These are phyloP conservation scores for Luvunga scandens DNA, from an alignment of 345 rosid species.

Conservation along the genomic window DNA sequence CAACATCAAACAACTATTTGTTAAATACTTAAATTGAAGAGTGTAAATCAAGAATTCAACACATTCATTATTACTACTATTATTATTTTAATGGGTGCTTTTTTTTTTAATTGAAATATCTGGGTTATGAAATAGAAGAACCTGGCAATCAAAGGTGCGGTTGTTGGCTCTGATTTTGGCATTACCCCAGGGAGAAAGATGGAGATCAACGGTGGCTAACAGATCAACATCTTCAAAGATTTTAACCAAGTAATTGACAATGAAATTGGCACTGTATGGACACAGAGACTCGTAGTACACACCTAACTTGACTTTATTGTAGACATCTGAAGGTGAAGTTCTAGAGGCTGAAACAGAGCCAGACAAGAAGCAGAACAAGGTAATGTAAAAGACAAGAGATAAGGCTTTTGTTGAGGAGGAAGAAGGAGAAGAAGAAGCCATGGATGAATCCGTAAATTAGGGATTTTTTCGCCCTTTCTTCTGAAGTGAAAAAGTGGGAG, in stretches of 20 bases:
- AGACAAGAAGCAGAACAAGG: slow-evolving; percentile 4
- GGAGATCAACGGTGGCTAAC: slow-evolving; percentile 62
- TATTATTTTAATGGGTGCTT: neutral
- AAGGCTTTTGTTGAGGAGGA: neutral
- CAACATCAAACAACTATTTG: neutral
- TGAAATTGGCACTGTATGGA: slow-evolving; percentile 70
- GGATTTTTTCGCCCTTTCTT: neutral
- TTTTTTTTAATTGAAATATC: neutral
- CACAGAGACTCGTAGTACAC: slow-evolving; percentile 83
- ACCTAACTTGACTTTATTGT: slow-evolving; percentile 49
- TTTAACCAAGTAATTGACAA: slow-evolving; percentile 47
- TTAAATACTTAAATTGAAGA: neutral
- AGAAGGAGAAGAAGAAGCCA: slow-evolving; percentile 19
- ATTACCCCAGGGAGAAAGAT: slow-evolving; percentile 84
- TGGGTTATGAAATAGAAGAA: slow-evolving; percentile 7
- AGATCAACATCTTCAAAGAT: slow-evolving; percentile 57
- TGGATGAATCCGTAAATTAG: slow-evolving; percentile 2
- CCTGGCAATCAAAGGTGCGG: slow-evolving; percentile 79
- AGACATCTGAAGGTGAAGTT: slow-evolving; percentile 18
- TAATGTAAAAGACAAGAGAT: slow-evolving; percentile 14
- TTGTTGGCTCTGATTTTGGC: slow-evolving; percentile 50
- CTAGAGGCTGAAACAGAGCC: slow-evolving; percentile 20
- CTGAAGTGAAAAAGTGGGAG: no score
- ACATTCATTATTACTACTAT: neutral
- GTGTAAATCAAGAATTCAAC: neutral